A percentile compares a stretch with the other conserved stretches of the same genome.
phyloP scores from a whole-genome alignment of 129 eudicot species.

The Artemisia tridentata region DNA sequence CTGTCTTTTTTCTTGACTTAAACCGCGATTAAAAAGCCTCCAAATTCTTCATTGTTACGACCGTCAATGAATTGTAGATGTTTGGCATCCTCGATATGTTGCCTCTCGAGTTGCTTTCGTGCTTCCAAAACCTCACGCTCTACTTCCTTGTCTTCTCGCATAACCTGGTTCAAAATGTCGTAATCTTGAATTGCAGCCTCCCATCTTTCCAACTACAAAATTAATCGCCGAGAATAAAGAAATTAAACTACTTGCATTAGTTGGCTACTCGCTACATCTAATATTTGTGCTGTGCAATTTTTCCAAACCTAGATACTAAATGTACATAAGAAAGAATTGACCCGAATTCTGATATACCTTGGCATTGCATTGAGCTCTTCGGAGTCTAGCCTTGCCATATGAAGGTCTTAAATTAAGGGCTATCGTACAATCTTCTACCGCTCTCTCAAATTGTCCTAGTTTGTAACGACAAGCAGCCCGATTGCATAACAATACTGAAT shows the following conservation, averaged over 20 bases:
- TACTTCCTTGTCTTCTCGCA: constrained; percentile 50
- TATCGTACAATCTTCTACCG: constrained; percentile 61
- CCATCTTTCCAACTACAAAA: constrained; percentile 69
- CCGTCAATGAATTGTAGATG: constrained; percentile 29
- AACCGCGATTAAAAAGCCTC: constrained; percentile 36
- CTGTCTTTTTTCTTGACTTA: constrained; percentile 13
- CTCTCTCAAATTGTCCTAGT: constrained; percentile 64
- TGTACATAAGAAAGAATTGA: neutral
- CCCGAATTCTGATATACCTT: constrained; percentile 33
- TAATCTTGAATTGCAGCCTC: constrained; percentile 71
- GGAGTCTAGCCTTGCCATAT: constrained; percentile 65
- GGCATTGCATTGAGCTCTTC: constrained; percentile 74
- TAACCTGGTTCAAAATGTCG: constrained; percentile 54
- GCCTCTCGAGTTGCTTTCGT: constrained; percentile 45
- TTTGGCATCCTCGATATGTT: constrained; percentile 28
- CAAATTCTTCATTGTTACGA: constrained; percentile 32
- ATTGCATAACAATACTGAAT: constrained; percentile 70
- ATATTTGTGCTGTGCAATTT: no score
- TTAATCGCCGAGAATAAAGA: neutral
- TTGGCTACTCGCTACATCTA: no score
- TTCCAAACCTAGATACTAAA: no score
- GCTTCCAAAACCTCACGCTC: constrained; percentile 49
- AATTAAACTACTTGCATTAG: neutral
- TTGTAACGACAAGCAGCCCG: constrained; percentile 81
- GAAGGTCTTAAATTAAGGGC: constrained; percentile 67